These are phyloP conservation scores for Pseudogymnoascus sp. DNA, from an alignment of 2,329 filamentous ascomycete species.

Conservation along the genomic window DNA sequence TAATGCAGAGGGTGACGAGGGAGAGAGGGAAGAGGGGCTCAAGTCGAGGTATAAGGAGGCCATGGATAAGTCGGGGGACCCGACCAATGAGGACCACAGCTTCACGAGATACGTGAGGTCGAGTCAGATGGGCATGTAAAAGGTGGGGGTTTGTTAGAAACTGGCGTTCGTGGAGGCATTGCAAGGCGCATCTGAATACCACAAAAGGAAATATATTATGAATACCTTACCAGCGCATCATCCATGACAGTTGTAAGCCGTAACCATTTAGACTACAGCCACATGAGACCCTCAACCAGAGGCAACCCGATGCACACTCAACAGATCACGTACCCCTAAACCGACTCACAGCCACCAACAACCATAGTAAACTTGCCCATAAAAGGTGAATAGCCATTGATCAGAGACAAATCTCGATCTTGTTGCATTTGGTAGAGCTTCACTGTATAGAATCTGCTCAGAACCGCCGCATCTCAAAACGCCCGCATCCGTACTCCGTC, in stretches of 20 bases:
- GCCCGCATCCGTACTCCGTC: constrained; percentile 2
- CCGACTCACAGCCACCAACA: neutral
- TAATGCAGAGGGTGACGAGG: constrained; percentile 52
- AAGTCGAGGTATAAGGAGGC: constrained; percentile 72
- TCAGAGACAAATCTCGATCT: neutral
- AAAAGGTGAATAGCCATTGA: neutral
- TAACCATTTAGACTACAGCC: neutral
- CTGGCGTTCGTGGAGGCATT: constrained; percentile 24
- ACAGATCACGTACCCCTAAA: neutral
- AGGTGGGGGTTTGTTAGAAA: constrained; percentile 9
- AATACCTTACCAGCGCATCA: neutral
- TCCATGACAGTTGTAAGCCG: neutral
- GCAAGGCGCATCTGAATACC: constrained; percentile 27
- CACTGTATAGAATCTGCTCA: neutral
- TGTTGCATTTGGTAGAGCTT: constrained; percentile 3
- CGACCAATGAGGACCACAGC: constrained; percentile 26
- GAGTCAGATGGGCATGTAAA: constrained; percentile 28
- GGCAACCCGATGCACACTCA: neutral
- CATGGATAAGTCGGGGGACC: constrained; percentile 45
- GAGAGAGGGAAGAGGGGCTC: constrained; percentile 51
- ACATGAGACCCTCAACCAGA: neutral
- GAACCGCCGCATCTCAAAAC: neutral
- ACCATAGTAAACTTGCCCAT: no score
- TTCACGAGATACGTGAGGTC: constrained; percentile 28
- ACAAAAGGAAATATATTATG: constrained; percentile 12